Percentiles rank a stretch among this genome's conserved stretches.
phyloP scores from a whole-genome alignment of 495 filamentous ascomycete species.

The Margaritispora aquatica region DNA sequence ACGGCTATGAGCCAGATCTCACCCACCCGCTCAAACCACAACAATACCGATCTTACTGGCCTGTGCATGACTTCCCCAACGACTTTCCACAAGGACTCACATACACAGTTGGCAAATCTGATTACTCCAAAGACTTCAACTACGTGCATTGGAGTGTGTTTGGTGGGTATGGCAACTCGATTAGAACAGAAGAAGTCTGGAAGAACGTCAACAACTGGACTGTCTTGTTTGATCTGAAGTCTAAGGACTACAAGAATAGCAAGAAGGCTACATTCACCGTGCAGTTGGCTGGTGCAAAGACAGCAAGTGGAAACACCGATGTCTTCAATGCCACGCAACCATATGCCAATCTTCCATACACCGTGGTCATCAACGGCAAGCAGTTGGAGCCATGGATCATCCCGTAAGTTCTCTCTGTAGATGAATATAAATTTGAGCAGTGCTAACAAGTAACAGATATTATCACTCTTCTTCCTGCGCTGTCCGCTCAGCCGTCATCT shows the following conservation, averaged over 20 bases:
- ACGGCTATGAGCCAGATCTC: slow-evolving; percentile 36
- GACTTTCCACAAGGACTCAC: slow-evolving; percentile 47
- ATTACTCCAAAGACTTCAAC: slow-evolving; percentile 40
- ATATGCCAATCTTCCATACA: slow-evolving; percentile 38
- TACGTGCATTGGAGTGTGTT: slow-evolving; percentile 51
- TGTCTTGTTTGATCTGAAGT: slow-evolving; percentile 40
- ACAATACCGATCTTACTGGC: slow-evolving; percentile 51
- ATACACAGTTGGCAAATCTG: slow-evolving; percentile 43
- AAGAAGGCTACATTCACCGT: slow-evolving; percentile 45
- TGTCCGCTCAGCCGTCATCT: slow-evolving; percentile 47
- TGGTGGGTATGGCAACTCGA: slow-evolving; percentile 33
- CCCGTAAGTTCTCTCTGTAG: slow-evolving; percentile 30
- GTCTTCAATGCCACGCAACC: slow-evolving; percentile 39
- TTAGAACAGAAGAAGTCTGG: slow-evolving; percentile 19
- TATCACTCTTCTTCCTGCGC: slow-evolving; percentile 44
- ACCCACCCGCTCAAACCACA: slow-evolving; percentile 40
- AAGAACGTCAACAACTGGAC: slow-evolving; percentile 48
- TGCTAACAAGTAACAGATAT: slow-evolving; percentile 19
- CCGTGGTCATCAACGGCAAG: slow-evolving; percentile 35
- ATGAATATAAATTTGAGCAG: not conserved
- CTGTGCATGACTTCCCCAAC: slow-evolving; percentile 42
- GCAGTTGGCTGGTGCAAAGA: slow-evolving; percentile 51
- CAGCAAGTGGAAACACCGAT: slow-evolving; percentile 50
- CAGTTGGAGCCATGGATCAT: slow-evolving; percentile 40
- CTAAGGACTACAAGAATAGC: slow-evolving; percentile 17